Evolutionary conservation across 2,329 filamentous ascomycete genomes (phyloP), one percentile per base, ranked within the genome.

Genomic region (Aspergillus tamarii): DNA sequence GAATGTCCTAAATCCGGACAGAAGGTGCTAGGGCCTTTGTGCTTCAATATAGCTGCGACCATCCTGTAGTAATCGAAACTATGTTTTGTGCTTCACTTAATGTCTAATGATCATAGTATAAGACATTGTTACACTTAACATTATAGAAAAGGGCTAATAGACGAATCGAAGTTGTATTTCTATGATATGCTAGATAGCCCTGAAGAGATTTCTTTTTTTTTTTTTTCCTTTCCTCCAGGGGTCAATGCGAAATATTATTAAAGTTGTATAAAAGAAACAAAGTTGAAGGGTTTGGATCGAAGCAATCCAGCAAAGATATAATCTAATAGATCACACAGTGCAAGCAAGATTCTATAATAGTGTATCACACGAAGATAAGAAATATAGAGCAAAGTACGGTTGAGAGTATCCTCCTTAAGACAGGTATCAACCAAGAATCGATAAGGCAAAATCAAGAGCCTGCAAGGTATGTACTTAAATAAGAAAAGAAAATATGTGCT

Each of bases 151-250:
- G 23, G 23, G 2, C 30, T 19, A 5, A 19, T 30, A 5, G 7
- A 50, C n/a, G 46, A 50, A 50, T 50, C 26, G 46, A 50, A 50
- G 14, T 30, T 50, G 23, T 50, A 50, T 50, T 50, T 30, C 46
- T 50, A 50, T 50, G 14, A 19, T 50, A 28, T n/a, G 46, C 46
- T 6, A 50, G 26, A 30, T 50, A 30, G 14, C 26, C 46, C 12
- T 32, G 16, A 4, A 36, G 2, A 4, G 16, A 19, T n/a, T 36
- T 14, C 7, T 14, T 53, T 34, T 9, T 12, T 53, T 54, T 9
- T 36, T 14, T 36, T 54, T 14, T 36, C 11, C n/a, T 36, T 23
- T 9, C 32, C 32, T 54, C 19, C 30, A 26, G 2, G 28, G 28
- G 21, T n/a, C 30, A 30, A 16, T 14, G 46, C 46, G 8, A 26